Evolutionary conservation across 202 grass and related monocot species (phyloP).

Genomic region (Panicum hallii): DNA sequence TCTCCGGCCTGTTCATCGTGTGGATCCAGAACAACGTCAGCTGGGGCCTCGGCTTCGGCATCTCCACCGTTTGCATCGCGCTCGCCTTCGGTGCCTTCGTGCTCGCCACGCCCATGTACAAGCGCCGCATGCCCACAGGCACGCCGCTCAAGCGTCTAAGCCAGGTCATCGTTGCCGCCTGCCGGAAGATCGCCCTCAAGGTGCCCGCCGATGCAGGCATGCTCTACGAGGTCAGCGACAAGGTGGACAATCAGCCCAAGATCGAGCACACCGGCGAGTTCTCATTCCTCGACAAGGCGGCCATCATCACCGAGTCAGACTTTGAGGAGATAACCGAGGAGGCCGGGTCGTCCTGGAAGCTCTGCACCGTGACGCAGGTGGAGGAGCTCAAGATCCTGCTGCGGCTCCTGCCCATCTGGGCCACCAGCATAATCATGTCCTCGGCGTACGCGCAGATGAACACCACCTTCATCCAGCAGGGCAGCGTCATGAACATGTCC

Average conservation of each 20-base stretch:
- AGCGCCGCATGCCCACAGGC: conserved; percentile 57
- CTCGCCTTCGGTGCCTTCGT: conserved; percentile 43
- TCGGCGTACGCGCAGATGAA: conserved; percentile 63
- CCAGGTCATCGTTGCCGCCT: conserved; percentile 61
- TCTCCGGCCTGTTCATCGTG: conserved; percentile 64
- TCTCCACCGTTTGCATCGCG: conserved; percentile 57
- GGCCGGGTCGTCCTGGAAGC: conserved; percentile 52
- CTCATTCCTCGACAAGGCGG: conserved; percentile 75
- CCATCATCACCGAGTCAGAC: conserved; percentile 51
- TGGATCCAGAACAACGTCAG: conserved; percentile 79
- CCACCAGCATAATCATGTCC: conserved; percentile 56
- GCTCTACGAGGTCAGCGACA: conserved; percentile 61
- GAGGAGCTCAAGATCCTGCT: conserved; percentile 83
- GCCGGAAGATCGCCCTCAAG: conserved; percentile 47
- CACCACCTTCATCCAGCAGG: conserved; percentile 81
- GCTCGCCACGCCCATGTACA: conserved; percentile 67
- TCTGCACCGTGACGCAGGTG: conserved; percentile 79
- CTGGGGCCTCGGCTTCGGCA: conserved; percentile 75
- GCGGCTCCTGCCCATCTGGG: conserved; percentile 66
- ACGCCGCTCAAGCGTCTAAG: conserved; percentile 67
- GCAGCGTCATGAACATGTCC: conserved; percentile 59
- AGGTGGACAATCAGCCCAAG: conserved; percentile 40
- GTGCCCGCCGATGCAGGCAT: conserved; percentile 42
- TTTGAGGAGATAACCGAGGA: conserved; percentile 36
- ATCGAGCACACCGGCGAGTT: conserved; percentile 75